Percentiles rank a stretch among this genome's conserved stretches.
phyloP scores from a whole-genome alignment of 2,329 filamentous ascomycete species.

The Cladosporium velox region DNA sequence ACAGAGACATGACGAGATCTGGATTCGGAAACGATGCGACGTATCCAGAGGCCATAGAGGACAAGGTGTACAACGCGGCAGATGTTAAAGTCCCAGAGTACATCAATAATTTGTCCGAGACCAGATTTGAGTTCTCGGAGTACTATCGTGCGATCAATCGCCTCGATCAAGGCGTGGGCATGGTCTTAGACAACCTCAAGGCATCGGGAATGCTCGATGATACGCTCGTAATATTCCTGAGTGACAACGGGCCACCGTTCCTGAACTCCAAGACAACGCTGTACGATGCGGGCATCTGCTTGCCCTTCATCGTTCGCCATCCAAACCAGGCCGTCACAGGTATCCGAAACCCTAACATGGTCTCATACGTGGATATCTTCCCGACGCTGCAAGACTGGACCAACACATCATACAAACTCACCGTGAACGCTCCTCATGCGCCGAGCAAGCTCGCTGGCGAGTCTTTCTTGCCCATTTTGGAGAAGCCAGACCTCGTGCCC shows the following conservation, averaged over 20 bases:
- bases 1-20: conserved; percentile 45
- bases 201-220: neutral
- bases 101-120: conserved; percentile 45
- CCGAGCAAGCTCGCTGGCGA: neutral
- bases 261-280: conserved; percentile 56
- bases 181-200: conserved; percentile 42
- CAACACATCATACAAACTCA: neutral
- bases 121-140: conserved; percentile 46
- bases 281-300: conserved; percentile 50
- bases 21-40: conserved; percentile 49
- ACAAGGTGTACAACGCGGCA: neutral
- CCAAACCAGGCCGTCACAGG: conserved; percentile 36
- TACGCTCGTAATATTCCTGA: conserved; percentile 39
- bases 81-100: conserved; percentile 30
- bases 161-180: conserved; percentile 46
- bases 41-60: neutral
- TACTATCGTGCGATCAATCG: conserved; percentile 46
- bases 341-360: conserved; percentile 29
- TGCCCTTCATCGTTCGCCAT: conserved; percentile 47
- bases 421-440: neutral
- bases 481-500: conserved; percentile 23
- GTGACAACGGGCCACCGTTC: conserved; percentile 54
- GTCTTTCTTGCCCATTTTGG: conserved; percentile 30
- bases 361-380: neutral
- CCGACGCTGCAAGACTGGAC: neutral